These are phyloP conservation scores for Talaromyces sp. DNA, from an alignment of 2,329 filamentous ascomycete species.

Conservation along the genomic window DNA sequence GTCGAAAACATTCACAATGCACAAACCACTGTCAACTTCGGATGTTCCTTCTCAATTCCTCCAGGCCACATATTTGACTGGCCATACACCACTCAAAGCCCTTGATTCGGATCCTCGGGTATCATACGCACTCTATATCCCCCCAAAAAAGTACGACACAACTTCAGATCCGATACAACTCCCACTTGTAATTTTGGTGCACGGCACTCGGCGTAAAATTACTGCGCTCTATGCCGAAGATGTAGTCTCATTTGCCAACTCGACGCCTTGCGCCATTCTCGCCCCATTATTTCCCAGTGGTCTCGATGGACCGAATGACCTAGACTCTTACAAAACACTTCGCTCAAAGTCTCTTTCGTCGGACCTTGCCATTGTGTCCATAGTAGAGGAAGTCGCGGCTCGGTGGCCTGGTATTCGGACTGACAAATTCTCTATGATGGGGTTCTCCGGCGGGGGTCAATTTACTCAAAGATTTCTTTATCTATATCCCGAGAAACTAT, in stretches of 20 bases:
- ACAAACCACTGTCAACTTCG: neutral
- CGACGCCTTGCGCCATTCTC: slow-evolving; percentile 27
- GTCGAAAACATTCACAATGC: neutral
- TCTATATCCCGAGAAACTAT: slow-evolving; percentile 30
- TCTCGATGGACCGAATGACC: slow-evolving; percentile 29
- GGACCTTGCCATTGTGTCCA: slow-evolving; percentile 28
- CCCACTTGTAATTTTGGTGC: slow-evolving; percentile 30
- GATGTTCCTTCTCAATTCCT: slow-evolving; percentile 24
- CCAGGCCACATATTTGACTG: slow-evolving; percentile 25
- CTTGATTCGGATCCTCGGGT: slow-evolving; percentile 27
- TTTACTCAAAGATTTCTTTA: slow-evolving; percentile 34
- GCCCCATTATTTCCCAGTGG: slow-evolving; percentile 32
- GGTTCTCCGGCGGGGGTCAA: slow-evolving; percentile 34
- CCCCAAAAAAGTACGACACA: slow-evolving; percentile 23
- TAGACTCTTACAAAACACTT: slow-evolving; percentile 31
- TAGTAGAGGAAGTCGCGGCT: slow-evolving; percentile 30
- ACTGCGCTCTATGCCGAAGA: slow-evolving; percentile 18
- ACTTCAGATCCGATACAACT: slow-evolving; percentile 12
- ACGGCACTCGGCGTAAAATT: slow-evolving; percentile 28
- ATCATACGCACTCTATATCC: slow-evolving; percentile 31
- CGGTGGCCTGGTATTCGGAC: slow-evolving; percentile 31
- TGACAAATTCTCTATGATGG: slow-evolving; percentile 28
- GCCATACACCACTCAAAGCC: slow-evolving; percentile 24
- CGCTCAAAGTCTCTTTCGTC: slow-evolving; percentile 24
- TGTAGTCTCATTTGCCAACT: slow-evolving; percentile 25